A percentile compares a stretch with the other conserved stretches of the same genome.
phyloP scores from a whole-genome alignment of 306 rosid genomes.

The Clitoria ternatea region DNA sequence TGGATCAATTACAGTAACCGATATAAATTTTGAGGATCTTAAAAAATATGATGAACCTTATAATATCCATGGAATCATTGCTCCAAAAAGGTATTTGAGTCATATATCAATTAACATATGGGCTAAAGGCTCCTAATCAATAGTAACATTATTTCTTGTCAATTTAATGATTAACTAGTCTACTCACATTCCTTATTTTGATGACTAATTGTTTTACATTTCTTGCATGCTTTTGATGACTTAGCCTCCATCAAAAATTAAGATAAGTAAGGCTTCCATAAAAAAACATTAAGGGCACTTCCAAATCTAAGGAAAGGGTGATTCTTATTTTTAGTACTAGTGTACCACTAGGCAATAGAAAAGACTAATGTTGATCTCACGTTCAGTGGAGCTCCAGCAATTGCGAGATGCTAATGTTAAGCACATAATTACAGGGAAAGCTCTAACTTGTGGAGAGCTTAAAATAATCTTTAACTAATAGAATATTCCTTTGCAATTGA shows the following conservation, averaged over 20 bases:
- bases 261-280: constrained; percentile 45
- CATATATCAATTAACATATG: background rate
- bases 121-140: too few species aligned
- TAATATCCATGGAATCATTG: constrained; percentile 45
- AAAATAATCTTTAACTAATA: too few species aligned
- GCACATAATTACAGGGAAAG: constrained; percentile 30
- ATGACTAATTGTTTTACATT: background rate
- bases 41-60: constrained; percentile 30
- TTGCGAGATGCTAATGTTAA: constrained; percentile 31
- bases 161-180: too few species aligned
- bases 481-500: too few species aligned
- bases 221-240: background rate
- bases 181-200: too few species aligned
- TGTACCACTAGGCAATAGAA: constrained; percentile 26
- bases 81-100: constrained; percentile 18
- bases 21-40: constrained; percentile 38
- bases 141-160: too few species aligned
- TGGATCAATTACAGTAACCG: too few species aligned
- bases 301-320: background rate
- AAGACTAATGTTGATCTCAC: background rate
- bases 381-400: background rate
- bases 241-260: constrained; percentile 35
- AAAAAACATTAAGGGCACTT: constrained; percentile 38
- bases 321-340: background rate
- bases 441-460: constrained; percentile 18